Evolutionary conservation across 2,329 filamentous ascomycete species (phyloP).

Genomic region (Nothomitra cinnamomea): DNA sequence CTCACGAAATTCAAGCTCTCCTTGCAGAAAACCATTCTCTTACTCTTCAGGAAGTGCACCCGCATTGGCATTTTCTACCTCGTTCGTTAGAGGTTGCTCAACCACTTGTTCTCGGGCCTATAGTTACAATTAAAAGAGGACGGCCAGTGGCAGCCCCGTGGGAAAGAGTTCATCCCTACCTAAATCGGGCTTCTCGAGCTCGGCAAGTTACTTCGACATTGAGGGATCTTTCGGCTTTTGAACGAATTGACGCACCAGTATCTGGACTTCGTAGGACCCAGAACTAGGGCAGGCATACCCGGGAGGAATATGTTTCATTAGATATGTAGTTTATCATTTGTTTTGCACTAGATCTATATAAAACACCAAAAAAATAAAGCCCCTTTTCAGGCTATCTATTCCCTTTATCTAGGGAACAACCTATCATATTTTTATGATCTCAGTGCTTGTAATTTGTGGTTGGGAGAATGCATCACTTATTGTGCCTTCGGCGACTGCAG

Average conservation of each 20-base stretch:
- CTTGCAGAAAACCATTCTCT: background rate
- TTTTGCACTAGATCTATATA: too few relatives aligned
- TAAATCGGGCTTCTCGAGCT: background rate
- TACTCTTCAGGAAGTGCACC: background rate
- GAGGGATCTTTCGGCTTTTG: background rate
- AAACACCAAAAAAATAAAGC: too few relatives aligned
- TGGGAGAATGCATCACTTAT: too few relatives aligned
- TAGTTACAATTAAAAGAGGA: background rate
- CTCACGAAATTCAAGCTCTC: background rate
- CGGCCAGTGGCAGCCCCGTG: background rate
- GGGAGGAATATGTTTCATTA: too few relatives aligned
- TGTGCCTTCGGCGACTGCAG: too few relatives aligned
- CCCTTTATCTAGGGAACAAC: too few relatives aligned
- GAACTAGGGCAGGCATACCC: too few relatives aligned
- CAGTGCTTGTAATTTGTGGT: too few relatives aligned
- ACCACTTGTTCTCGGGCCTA: background rate
- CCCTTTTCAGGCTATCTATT: too few relatives aligned
- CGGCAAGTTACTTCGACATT: background rate
- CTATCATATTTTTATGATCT: too few relatives aligned
- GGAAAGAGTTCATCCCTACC: background rate
- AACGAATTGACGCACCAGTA: background rate
- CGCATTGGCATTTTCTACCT: background rate
- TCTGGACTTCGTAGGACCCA: too few relatives aligned
- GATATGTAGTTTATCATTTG: too few relatives aligned
- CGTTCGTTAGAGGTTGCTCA: background rate